A percentile compares a stretch with the other conserved stretches of the same genome.
These are phyloP conservation scores for Vitis hybrid DNA, from an alignment of 177 flowering plant species.

Conservation along the genomic window DNA sequence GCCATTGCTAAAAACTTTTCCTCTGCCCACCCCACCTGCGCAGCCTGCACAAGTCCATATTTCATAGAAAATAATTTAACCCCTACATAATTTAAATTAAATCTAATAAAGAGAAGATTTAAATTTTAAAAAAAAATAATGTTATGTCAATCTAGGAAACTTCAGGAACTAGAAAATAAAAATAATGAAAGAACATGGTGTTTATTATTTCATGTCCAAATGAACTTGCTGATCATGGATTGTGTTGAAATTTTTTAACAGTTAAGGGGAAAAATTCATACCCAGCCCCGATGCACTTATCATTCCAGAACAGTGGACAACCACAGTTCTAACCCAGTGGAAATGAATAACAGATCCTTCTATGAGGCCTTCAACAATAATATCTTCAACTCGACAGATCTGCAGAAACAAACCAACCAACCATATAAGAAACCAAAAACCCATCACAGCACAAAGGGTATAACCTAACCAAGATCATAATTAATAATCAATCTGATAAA, in stretches of 20 bases:
- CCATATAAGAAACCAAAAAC: constrained; percentile 13
- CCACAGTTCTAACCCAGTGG: constrained; percentile 64
- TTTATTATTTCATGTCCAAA: neutral
- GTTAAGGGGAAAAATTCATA: constrained; percentile 19
- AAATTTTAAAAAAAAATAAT: neutral
- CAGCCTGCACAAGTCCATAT: constrained; percentile 48
- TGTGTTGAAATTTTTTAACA: neutral
- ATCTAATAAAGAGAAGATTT: neutral
- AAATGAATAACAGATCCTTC: constrained; percentile 78
- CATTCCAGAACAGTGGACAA: constrained; percentile 50
- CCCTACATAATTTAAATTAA: neutral
- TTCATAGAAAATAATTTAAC: neutral
- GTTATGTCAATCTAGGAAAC: neutral
- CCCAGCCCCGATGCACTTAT: constrained; percentile 70
- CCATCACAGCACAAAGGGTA: constrained; percentile 4
- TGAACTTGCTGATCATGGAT: neutral
- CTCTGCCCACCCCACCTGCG: constrained; percentile 68
- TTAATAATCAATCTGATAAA: neutral
- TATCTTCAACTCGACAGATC: constrained; percentile 84
- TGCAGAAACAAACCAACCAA: constrained; percentile 26
- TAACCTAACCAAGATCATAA: constrained; percentile 4
- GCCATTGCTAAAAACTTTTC: constrained; percentile 51
- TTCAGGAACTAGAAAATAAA: neutral
- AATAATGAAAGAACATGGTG: neutral
- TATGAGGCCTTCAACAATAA: constrained; percentile 54